Percentiles rank a stretch among this genome's conserved stretches.
Evolutionary conservation across 1,139 yeast species (phyloP).

Genomic region (Ogataea hybrid): DNA sequence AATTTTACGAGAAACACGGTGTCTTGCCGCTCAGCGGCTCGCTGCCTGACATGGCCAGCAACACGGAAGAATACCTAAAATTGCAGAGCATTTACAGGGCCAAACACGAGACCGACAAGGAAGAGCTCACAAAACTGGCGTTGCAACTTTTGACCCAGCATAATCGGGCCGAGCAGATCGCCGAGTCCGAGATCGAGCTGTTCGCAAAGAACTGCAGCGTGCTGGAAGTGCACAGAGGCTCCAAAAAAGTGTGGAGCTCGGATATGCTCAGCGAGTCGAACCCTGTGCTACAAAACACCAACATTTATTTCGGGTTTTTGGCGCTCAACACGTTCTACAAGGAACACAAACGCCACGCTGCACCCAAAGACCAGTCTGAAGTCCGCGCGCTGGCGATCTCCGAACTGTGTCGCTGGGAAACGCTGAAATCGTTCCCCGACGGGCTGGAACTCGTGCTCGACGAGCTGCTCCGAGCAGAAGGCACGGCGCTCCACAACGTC

Average conservation of each 20-base stretch:
- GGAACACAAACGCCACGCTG: conserved; percentile 18
- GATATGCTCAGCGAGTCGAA: conserved; percentile 11
- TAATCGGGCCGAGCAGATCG: conserved; percentile 33
- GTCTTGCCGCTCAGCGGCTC: conserved; percentile 68
- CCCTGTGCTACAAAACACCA: conserved; percentile 11
- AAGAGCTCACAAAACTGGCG: conserved; percentile 38
- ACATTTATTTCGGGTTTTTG: conserved; percentile 29
- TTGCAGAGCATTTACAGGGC: conserved; percentile 57
- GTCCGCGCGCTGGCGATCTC: conserved; percentile 26
- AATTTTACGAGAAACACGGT: conserved; percentile 44
- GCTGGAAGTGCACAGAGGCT: conserved; percentile 36
- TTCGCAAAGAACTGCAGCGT: conserved; percentile 61
- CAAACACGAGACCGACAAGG: conserved; percentile 55
- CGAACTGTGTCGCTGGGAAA: conserved; percentile 22
- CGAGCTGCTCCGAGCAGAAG: conserved; percentile 39
- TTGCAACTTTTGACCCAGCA: conserved; percentile 26
- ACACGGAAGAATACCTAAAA: conserved; percentile 58
- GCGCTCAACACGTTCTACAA: conserved; percentile 21
- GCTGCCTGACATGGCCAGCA: conserved; percentile 88
- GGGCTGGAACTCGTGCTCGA: conserved; percentile 28
- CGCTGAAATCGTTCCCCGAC: conserved; percentile 22
- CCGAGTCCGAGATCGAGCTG: conserved; percentile 40
- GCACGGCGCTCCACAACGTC: conserved; percentile 44
- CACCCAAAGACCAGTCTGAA: conserved; percentile 18
- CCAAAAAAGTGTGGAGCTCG: conserved; percentile 18